Evolutionary conservation across 306 rosid genomes (phyloP), one percentile per base, ranked within the genome.

Genomic region (Datisca glomerata): DNA sequence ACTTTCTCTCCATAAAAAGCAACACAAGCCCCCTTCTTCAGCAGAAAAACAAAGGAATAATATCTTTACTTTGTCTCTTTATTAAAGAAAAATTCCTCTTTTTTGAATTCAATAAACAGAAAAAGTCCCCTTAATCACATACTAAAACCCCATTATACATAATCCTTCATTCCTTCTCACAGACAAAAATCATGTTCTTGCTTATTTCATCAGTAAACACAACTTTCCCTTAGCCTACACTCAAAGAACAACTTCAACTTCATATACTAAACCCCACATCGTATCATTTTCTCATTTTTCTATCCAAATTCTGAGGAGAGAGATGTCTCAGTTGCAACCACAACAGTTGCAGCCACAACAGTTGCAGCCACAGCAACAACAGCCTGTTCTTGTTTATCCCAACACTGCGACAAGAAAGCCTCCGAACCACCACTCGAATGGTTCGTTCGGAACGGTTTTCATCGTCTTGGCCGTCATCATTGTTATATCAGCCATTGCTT

Each of bases 361-460:
- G 5, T 54, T 17, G 7, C 70, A 14, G 2, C 68, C 63, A 8
- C 83, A 51, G 35, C 84, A 55, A 1, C 76, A 66, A 32, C 87
- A 71, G 36, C 79, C 87, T 12, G 67, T 31, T 7, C 58, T 73
- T 47, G 78, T 69, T 47, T 87, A 83, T 40, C 97, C 97, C 3
- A 41, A 62, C 56, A 69, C 63, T 12, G 55, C 36, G 1, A 42
- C 21, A 5, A 31, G 10, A 12, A 38, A 40, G n/a, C 21, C 46
- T 51, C 59, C 76, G 17, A 18, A 71, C 4, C 77, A 83, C 62
- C 93, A 79, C 35, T 80, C 98, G 46, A 66, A 66, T 40, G 95
- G 93, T 19, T 72, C 83, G 0, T 89, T 80, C n/a, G 98, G 93
- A 48, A 40, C 91, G 5, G 98, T 84, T 62, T 83, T 84, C 64